These are phyloP conservation scores for Penicillium taxi DNA, from an alignment of 495 filamentous ascomycete species.

Conservation along the genomic window DNA sequence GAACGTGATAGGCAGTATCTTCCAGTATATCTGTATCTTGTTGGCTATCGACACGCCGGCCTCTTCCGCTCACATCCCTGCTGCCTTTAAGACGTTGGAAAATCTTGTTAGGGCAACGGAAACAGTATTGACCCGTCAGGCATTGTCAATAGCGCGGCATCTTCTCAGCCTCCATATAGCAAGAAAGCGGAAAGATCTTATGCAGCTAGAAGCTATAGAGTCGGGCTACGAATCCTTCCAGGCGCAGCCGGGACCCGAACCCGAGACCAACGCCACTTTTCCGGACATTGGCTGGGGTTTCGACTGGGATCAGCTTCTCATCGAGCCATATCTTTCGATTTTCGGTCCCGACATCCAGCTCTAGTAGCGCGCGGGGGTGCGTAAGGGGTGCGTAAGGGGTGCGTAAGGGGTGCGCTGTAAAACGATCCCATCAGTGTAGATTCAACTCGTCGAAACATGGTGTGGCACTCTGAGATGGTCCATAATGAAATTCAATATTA, in stretches of 20 bases:
- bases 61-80: slow-evolving; percentile 13
- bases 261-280: slow-evolving; percentile 6
- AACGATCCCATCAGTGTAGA: too few relatives aligned
- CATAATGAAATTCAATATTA: too few relatives aligned
- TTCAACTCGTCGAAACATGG: too few relatives aligned
- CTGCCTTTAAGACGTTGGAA: slow-evolving; percentile 23
- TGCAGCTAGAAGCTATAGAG: slow-evolving; percentile 26
- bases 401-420: too few relatives aligned
- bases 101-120: slow-evolving; percentile 22
- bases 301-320: slow-evolving; percentile 26
- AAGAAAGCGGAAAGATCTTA: slow-evolving; percentile 25
- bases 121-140: slow-evolving; percentile 23
- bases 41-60: slow-evolving; percentile 24
- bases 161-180: slow-evolving; percentile 21
- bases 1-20: slow-evolving; percentile 29
- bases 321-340: slow-evolving; percentile 24
- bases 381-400: too few relatives aligned
- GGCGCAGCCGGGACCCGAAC: slow-evolving; percentile 5
- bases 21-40: slow-evolving; percentile 24
- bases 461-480: too few relatives aligned
- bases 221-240: slow-evolving; percentile 12
- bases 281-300: slow-evolving; percentile 17
- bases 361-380: slow-evolving; percentile 3
- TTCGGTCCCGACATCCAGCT: slow-evolving; percentile 15
- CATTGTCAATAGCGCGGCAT: slow-evolving; percentile 25